These are phyloP conservation scores for Yamadazyma sp. DNA, from an alignment of 1,139 yeast species.

Conservation along the genomic window DNA sequence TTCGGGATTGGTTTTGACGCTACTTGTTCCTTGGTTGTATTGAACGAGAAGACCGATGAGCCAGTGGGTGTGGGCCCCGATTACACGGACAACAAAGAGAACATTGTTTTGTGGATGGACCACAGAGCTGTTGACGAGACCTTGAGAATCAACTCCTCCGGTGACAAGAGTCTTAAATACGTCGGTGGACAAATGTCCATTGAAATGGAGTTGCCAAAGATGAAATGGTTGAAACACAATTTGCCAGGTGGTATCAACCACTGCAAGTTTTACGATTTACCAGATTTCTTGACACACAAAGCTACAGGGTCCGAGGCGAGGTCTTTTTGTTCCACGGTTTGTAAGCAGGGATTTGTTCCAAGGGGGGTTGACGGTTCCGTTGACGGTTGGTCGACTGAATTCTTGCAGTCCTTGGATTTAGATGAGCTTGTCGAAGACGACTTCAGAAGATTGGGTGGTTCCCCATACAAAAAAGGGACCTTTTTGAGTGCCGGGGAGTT, in stretches of 20 bases:
- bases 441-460: conserved; percentile 81
- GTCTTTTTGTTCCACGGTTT: conserved; percentile 85
- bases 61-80: conserved; percentile 95
- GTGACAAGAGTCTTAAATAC: conserved; percentile 76
- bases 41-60: conserved; percentile 60
- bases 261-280: conserved; percentile 86
- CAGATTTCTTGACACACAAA: conserved; percentile 86
- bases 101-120: conserved; percentile 96
- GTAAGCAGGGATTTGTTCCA: conserved; percentile 95
- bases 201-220: conserved; percentile 97
- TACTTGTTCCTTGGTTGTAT: conserved; percentile 88
- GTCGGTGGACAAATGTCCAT: conserved; percentile 98
- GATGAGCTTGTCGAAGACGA: conserved; percentile 76
- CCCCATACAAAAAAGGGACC: conserved; percentile 67
- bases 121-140: conserved; percentile 95
- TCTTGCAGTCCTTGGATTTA: conserved; percentile 65
- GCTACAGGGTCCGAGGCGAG: conserved; percentile 88
- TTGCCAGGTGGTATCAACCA: conserved; percentile 65
- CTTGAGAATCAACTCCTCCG: conserved; percentile 72
- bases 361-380: conserved; percentile 82
- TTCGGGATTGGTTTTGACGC: conserved; percentile 96
- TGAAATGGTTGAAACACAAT: conserved; percentile 91
- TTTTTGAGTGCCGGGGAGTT: conserved; percentile 86
- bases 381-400: conserved; percentile 88
- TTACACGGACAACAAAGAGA: conserved; percentile 68